phyloP scores from a whole-genome alignment of 768 basidiomycete genomes.

The Suillus spraguei region DNA sequence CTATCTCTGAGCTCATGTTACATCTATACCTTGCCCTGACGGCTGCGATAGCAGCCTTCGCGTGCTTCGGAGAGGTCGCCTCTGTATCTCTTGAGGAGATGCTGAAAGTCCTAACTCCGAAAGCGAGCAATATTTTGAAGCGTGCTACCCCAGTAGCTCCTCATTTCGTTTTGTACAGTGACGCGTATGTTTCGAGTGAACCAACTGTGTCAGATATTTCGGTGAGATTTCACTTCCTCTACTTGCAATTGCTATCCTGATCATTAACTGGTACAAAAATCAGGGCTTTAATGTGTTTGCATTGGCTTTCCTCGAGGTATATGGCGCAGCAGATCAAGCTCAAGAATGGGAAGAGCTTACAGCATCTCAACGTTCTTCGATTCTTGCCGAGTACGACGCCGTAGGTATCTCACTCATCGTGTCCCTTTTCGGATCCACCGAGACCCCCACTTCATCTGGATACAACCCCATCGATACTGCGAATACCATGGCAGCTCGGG shows the following conservation, averaged over 20 bases:
- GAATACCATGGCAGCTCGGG: conserved; percentile 46
- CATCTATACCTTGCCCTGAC: conserved; percentile 14
- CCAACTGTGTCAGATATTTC: conserved; percentile 47
- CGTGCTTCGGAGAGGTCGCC: conserved; percentile 12
- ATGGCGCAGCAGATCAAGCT: conserved; percentile 48
- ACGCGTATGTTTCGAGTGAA: conserved; percentile 43
- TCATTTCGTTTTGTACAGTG: conserved; percentile 47
- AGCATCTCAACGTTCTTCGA: conserved; percentile 39
- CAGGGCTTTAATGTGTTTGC: conserved; percentile 25
- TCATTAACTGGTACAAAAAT: not conserved
- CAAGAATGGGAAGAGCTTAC: conserved; percentile 45
- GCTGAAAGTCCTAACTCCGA: conserved; percentile 23
- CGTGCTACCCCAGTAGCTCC: conserved; percentile 46
- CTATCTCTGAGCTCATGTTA: conserved; percentile 17
- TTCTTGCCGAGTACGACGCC: conserved; percentile 49
- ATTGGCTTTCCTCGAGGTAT: conserved; percentile 44
- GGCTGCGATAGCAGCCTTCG: conserved; percentile 9
- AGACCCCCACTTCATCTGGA: conserved; percentile 44
- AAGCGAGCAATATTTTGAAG: conserved; percentile 24
- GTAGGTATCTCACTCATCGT: conserved; percentile 64
- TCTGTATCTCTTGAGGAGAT: conserved; percentile 26
- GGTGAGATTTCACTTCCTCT: conserved; percentile 28
- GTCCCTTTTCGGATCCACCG: conserved; percentile 50
- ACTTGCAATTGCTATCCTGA: conserved; percentile 7
- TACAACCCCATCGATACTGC: conserved; percentile 42